Percentiles rank a stretch among this genome's conserved stretches.
phyloP scores from a whole-genome alignment of 2,329 filamentous ascomycete genomes.

The Daldinia eschscholtzii region DNA sequence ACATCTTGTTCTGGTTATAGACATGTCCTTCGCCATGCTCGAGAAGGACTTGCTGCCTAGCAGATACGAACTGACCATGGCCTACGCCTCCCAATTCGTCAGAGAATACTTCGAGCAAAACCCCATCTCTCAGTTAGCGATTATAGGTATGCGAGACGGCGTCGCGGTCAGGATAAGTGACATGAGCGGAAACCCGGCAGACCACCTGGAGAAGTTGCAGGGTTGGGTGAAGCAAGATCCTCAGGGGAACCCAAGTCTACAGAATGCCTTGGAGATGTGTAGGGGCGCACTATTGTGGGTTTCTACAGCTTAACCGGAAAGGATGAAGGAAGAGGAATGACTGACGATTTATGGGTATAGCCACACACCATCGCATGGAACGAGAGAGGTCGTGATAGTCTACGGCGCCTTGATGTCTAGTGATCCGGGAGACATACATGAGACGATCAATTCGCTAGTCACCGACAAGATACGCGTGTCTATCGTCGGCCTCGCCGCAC shows the following conservation, averaged over 20 bases:
- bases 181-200: conserved; percentile 89
- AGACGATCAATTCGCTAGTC: conserved; percentile 84
- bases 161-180: conserved; percentile 88
- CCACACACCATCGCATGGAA: conserved; percentile 93
- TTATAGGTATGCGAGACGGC: conserved; percentile 94
- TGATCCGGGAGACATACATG: conserved; percentile 95
- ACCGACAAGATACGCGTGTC: conserved; percentile 87
- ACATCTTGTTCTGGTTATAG: conserved; percentile 90
- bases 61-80: conserved; percentile 83
- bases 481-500: conserved; percentile 89
- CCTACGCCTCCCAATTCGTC: conserved; percentile 88
- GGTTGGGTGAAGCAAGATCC: conserved; percentile 75
- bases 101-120: conserved; percentile 98
- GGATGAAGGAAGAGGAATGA: conserved; percentile 22
- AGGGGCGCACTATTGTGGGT: conserved; percentile 86
- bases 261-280: conserved; percentile 97
- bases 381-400: conserved; percentile 89
- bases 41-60: conserved; percentile 96
- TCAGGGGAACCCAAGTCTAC: conserved; percentile 82
- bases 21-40: conserved; percentile 92
- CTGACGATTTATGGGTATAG: conserved; percentile 56
- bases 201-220: conserved; percentile 84
- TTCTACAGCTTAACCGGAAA: conserved; percentile 15
- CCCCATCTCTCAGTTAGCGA: conserved; percentile 93
- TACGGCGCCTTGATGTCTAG: conserved; percentile 91